Evolutionary conservation across 495 filamentous ascomycete genomes (phyloP), one percentile per base, ranked within the genome.

Genomic region (Podospora appendiculata): DNA sequence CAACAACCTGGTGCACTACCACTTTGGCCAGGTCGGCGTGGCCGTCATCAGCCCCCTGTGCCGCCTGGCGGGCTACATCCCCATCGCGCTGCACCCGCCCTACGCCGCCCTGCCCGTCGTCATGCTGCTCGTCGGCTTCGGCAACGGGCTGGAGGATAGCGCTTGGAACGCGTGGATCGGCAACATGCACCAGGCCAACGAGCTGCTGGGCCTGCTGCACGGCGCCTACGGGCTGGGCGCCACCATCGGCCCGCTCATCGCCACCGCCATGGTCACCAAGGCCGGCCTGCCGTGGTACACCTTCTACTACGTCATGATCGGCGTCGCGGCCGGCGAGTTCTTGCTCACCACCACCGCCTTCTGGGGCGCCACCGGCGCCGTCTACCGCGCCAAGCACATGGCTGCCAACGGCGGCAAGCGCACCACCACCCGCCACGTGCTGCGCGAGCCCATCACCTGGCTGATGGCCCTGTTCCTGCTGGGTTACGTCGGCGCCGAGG

Each of bases 81-180:
- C 89, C 17, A 79, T 90, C 16, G 79, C 83, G 19, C 79, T 76
- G 60, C 79, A 86, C 58, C 88, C 88, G 1, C 88, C 90, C 0
- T 95, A 86, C 59, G 79, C 86, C 0, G 85, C 83, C 4, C 75
- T 95, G 7, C 85, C 88, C 33, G 62, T 83, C n/a, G 76, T 81
- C 6, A 87, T 88, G 63, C 76, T 87, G 54, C 60, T 91, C 32
- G 68, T 81, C 3, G 90, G 90, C 0, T 81, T 87, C 45, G 89
- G 88, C 4, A 78, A 82, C 52, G 88, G 87, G 7, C 67, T 87
- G 47, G 80, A 81, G 46, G 78, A 93, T 46, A 82, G 84, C 0
- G 78, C 84, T 25, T 90, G 85, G 71, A 94, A 94, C 60, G 85
- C 89, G 1, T 94, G 88, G 73, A 80, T 87, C 51, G 88, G 88